Percentiles rank a stretch among this genome's conserved stretches.
Conservation (phyloP, 2,329 filamentous ascomycete species). For the Colletotrichum musae region DNA sequence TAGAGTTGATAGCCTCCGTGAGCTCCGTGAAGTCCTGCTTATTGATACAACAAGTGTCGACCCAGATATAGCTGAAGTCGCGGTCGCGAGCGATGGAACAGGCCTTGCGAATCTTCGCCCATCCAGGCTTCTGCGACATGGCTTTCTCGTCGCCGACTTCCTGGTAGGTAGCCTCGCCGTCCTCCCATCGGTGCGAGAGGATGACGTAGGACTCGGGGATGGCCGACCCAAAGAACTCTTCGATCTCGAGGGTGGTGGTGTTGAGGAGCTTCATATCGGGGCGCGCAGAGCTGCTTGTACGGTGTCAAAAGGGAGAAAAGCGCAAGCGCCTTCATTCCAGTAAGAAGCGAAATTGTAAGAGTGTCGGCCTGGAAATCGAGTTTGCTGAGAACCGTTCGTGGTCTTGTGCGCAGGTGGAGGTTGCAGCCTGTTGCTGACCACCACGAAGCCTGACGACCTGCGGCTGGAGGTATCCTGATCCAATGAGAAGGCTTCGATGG, state of each 20-base stretch:
- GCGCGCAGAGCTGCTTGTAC: too few relatives aligned
- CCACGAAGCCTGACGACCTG: too few relatives aligned
- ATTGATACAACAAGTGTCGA: constrained; percentile 34
- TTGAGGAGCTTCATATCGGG: constrained; percentile 10
- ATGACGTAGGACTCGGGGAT: constrained; percentile 7
- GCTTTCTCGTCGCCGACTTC: constrained; percentile 59
- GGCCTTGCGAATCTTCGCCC: constrained; percentile 3
- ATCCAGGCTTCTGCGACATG: constrained; percentile 49
- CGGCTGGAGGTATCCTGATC: too few relatives aligned
- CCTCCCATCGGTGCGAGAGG: constrained; percentile 26
- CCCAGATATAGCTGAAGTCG: constrained; percentile 13
- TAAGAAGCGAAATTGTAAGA: too few relatives aligned
- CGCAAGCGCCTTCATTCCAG: too few relatives aligned
- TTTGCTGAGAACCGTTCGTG: too few relatives aligned
- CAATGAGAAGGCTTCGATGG: too few relatives aligned
- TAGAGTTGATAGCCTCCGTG: constrained; percentile 32
- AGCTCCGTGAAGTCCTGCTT: constrained; percentile 21
- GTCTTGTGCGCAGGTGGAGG: too few relatives aligned
- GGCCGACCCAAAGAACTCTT: constrained; percentile 11
- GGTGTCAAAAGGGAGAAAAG: too few relatives aligned
- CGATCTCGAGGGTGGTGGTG: constrained; percentile 9
- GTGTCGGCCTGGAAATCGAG: too few relatives aligned
- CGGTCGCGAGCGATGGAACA: background rate
- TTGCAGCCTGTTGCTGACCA: too few relatives aligned
- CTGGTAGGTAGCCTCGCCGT: constrained; percentile 63